phyloP scores from a whole-genome alignment of 75 land plant genomes.

The Pinus albicaulis region DNA sequence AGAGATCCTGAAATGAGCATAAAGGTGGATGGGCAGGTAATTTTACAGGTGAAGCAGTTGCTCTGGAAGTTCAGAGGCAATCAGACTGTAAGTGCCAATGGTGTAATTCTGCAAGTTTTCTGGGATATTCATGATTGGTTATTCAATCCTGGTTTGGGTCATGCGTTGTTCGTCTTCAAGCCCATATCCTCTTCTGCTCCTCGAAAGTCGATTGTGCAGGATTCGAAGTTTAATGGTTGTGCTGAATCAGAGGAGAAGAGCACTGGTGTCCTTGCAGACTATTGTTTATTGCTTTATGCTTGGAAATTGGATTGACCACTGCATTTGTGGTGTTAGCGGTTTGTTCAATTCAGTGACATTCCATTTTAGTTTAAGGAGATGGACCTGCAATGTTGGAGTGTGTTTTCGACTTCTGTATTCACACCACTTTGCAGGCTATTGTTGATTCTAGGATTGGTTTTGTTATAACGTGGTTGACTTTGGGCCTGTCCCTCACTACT shows the following conservation, averaged over 20 bases:
- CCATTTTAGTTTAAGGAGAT: too few species aligned
- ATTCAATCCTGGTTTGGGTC: constrained; percentile 42
- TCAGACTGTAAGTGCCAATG: constrained; percentile 51
- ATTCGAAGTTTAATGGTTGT: neutral
- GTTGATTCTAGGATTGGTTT: too few species aligned
- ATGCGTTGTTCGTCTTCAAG: constrained; percentile 62
- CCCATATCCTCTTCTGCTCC: constrained; percentile 8
- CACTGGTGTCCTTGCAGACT: constrained; percentile 24
- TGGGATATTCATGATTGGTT: constrained; percentile 92
- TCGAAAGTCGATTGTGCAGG: neutral
- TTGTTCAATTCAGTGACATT: neutral
- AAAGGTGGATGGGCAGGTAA: constrained; percentile 61
- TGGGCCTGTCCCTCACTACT: too few species aligned
- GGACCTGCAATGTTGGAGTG: too few species aligned
- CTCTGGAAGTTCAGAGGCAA: constrained; percentile 83
- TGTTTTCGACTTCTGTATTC: too few species aligned
- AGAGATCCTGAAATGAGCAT: constrained; percentile 71
- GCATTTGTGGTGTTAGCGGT: neutral
- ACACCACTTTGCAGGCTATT: too few species aligned
- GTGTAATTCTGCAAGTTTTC: constrained; percentile 55
- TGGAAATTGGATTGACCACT: constrained; percentile 38
- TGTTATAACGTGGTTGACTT: too few species aligned
- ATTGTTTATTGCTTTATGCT: constrained; percentile 53
- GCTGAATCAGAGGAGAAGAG: constrained; percentile 10
- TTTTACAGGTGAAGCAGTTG: constrained; percentile 55